Conservation (phyloP, 192 early-diverging fungal species). For the Gorgonomyces haynaldii region DNA sequence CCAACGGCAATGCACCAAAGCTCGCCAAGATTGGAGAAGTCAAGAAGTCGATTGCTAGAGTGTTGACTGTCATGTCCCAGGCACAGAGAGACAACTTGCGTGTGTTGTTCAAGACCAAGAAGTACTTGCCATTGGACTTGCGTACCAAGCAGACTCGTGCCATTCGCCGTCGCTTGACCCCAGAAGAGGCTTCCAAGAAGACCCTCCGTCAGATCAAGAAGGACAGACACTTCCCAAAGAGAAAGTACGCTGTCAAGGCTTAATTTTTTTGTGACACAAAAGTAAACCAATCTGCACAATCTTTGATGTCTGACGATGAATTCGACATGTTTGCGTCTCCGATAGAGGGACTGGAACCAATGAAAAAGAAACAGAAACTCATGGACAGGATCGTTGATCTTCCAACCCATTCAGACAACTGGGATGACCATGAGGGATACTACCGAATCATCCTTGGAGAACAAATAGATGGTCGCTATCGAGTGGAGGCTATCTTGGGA, state of each 20-base stretch:
- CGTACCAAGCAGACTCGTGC: conserved; percentile 98
- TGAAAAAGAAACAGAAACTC: too few relatives aligned
- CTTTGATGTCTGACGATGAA: too few relatives aligned
- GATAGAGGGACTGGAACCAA: too few relatives aligned
- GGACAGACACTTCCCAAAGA: conserved; percentile 75
- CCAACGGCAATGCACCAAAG: conserved; percentile 68
- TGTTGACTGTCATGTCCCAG: conserved; percentile 92
- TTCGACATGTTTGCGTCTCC: too few relatives aligned
- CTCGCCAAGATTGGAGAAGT: conserved; percentile 72
- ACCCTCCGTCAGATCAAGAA: conserved; percentile 86
- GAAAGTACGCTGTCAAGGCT: conserved; percentile 56
- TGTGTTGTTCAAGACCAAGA: conserved; percentile 86
- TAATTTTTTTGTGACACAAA: conserved; percentile 9
- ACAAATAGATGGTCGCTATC: conserved; percentile 71
- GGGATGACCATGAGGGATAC: conserved; percentile 97
- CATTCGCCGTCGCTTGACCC: conserved; percentile 88
- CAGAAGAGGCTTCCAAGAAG: conserved; percentile 63
- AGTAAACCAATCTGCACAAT: too few relatives aligned
- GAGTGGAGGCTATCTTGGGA: conserved; percentile 74
- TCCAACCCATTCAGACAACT: conserved; percentile 65
- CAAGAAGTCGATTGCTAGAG: conserved; percentile 89
- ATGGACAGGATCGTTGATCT: too few relatives aligned
- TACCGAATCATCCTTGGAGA: conserved; percentile 86
- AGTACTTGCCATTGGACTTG: conserved; percentile 91
- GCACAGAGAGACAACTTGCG: conserved; percentile 81